phyloP scores from a whole-genome alignment of 2,329 filamentous ascomycete species.

The Xylariaceae sp. region DNA sequence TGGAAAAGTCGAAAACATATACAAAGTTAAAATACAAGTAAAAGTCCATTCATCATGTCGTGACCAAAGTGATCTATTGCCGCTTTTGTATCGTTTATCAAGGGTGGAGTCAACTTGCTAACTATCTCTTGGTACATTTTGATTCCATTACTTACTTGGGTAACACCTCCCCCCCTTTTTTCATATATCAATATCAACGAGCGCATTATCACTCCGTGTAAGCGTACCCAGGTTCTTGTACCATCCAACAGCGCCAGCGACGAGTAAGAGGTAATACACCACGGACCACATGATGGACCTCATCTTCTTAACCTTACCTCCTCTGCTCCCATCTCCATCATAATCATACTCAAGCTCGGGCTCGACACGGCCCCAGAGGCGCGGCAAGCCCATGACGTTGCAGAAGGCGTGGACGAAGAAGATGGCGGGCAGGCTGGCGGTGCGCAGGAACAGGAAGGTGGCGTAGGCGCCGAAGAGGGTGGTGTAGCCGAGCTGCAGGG shows the following conservation, averaged over 20 bases:
- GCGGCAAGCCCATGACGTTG: conserved; percentile 84
- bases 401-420: conserved; percentile 81
- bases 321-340: conserved; percentile 6
- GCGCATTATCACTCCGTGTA: conserved; percentile 56
- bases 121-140: no score
- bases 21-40: no score
- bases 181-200: conserved; percentile 33
- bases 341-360: conserved; percentile 23
- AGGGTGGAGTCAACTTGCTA: no score
- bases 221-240: conserved; percentile 64
- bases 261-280: conserved; percentile 71
- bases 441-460: conserved; percentile 81
- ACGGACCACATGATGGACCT: conserved; percentile 60
- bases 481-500: conserved; percentile 85
- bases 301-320: conserved; percentile 9
- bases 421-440: conserved; percentile 71
- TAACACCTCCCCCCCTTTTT: no score
- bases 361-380: conserved; percentile 74
- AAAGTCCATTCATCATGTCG: no score
- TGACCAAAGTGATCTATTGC: no score
- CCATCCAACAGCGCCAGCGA: conserved; percentile 67
- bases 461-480: conserved; percentile 91
- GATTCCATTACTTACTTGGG: no score
- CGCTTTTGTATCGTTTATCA: no score
- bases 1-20: no score